Evolutionary conservation across 176 grass and related monocot species (phyloP).

Genomic region (Themeda triandra): DNA sequence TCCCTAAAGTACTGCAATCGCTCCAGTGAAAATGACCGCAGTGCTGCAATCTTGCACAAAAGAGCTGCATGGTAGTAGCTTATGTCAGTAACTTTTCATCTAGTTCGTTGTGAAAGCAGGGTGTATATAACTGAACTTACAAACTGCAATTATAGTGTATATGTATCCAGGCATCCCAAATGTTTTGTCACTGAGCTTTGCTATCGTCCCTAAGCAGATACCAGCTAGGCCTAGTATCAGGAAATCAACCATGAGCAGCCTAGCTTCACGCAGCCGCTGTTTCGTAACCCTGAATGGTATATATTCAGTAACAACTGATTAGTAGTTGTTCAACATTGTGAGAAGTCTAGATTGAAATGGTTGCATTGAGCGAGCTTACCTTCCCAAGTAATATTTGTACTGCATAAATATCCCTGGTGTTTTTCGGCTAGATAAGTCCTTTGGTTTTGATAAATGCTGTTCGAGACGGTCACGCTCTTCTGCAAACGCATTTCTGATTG

Average conservation of each 20-base stretch:
- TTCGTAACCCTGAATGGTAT: conserved; percentile 67
- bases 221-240: conserved; percentile 92
- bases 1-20: conserved; percentile 70
- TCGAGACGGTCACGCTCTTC: conserved; percentile 41
- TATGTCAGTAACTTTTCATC: conserved; percentile 21
- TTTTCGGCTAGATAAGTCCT: conserved; percentile 60
- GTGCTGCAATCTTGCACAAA: conserved; percentile 73
- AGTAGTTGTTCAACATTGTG: not conserved
- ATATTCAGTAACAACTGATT: conserved; percentile 21
- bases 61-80: conserved; percentile 50
- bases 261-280: conserved; percentile 78
- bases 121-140: conserved; percentile 53
- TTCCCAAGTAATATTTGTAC: conserved; percentile 64
- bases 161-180: conserved; percentile 85
- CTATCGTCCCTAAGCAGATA: conserved; percentile 81
- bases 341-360: not conserved
- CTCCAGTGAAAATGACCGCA: conserved; percentile 76
- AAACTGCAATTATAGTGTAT: conserved; percentile 90
- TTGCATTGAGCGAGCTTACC: conserved; percentile 16
- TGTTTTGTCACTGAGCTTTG: conserved; percentile 58
- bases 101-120: not conserved
- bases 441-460: conserved; percentile 45
- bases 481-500: conserved; percentile 29
- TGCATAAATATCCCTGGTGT: conserved; percentile 67
- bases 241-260: conserved; percentile 78